Evolutionary conservation across 2,329 filamentous ascomycete genomes (phyloP).

Genomic region (Escovopsis sp.): DNA sequence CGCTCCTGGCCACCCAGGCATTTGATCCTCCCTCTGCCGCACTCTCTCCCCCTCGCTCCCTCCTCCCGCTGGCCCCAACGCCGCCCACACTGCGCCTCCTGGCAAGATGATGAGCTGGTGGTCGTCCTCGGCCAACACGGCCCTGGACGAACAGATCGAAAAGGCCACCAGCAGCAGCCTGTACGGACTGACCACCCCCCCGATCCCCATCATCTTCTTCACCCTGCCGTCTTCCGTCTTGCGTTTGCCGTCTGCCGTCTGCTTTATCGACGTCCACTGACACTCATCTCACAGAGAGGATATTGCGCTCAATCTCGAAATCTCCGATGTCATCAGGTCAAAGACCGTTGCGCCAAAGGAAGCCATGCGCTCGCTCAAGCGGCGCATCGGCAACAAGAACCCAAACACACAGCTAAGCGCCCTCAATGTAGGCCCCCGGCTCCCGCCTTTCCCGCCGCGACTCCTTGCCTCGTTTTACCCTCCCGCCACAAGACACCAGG

Average conservation of each 20-base stretch:
- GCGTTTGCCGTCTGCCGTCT: neutral
- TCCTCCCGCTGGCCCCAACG: neutral
- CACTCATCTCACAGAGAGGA: conserved; percentile 51
- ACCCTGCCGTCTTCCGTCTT: conserved; percentile 7
- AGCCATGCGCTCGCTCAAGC: conserved; percentile 92
- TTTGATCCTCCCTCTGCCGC: neutral
- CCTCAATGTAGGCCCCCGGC: conserved; percentile 51
- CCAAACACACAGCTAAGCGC: conserved; percentile 92
- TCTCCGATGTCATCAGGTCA: conserved; percentile 91
- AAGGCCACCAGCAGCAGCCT: conserved; percentile 88
- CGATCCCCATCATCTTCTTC: neutral
- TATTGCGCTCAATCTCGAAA: conserved; percentile 93
- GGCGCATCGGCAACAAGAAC: conserved; percentile 91
- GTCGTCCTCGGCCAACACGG: conserved; percentile 81
- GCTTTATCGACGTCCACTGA: conserved; percentile 1
- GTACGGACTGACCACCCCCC: conserved; percentile 32
- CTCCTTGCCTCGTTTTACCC: neutral
- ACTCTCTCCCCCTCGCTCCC: neutral
- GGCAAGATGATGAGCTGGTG: conserved; percentile 73
- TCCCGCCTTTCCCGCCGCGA: neutral
- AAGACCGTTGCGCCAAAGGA: conserved; percentile 96
- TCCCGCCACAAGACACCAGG: neutral
- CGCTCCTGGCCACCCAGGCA: neutral
- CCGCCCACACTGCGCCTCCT: conserved; percentile 1
- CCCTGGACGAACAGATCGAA: conserved; percentile 94